Conservation (phyloP, 768 basidiomycete species). For the Macrocybe gigantea region DNA sequence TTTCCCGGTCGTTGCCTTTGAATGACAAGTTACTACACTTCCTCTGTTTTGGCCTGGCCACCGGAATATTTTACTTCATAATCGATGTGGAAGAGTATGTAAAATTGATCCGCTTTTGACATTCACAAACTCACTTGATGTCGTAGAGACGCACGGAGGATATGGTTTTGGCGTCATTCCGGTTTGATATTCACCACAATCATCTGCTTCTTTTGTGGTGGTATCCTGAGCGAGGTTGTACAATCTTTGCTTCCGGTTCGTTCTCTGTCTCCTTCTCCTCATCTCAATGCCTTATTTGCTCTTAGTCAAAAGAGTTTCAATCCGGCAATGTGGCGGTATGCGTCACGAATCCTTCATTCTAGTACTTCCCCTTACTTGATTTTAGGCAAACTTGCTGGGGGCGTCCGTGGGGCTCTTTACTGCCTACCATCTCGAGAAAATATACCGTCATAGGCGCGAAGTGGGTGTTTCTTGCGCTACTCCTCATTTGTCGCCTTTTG, state of each 20-base stretch:
- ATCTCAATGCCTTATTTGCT: neutral
- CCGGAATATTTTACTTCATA: constrained; percentile 81
- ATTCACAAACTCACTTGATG: neutral
- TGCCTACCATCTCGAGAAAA: constrained; percentile 64
- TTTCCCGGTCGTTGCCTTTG: constrained; percentile 56
- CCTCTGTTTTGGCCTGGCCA: constrained; percentile 68
- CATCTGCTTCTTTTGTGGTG: constrained; percentile 75
- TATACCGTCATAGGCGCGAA: constrained; percentile 78
- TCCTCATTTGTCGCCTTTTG: neutral
- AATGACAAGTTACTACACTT: constrained; percentile 82
- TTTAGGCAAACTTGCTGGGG: constrained; percentile 74
- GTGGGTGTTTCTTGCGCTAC: constrained; percentile 26
- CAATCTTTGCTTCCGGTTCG: constrained; percentile 72
- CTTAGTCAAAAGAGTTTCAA: constrained; percentile 67
- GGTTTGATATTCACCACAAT: constrained; percentile 62
- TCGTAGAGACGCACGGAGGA: constrained; percentile 62
- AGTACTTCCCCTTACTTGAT: constrained; percentile 2
- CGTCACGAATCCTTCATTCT: constrained; percentile 3
- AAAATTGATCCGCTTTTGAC: neutral
- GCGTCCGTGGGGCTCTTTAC: constrained; percentile 62
- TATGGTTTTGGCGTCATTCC: constrained; percentile 85
- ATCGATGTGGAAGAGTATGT: constrained; percentile 84
- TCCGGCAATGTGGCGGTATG: constrained; percentile 65
- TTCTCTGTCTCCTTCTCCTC: constrained; percentile 1
- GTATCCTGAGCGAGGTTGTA: constrained; percentile 76